These are phyloP conservation scores for Apiospora phragmitis DNA, from an alignment of 2,329 filamentous ascomycete species.

Conservation along the genomic window DNA sequence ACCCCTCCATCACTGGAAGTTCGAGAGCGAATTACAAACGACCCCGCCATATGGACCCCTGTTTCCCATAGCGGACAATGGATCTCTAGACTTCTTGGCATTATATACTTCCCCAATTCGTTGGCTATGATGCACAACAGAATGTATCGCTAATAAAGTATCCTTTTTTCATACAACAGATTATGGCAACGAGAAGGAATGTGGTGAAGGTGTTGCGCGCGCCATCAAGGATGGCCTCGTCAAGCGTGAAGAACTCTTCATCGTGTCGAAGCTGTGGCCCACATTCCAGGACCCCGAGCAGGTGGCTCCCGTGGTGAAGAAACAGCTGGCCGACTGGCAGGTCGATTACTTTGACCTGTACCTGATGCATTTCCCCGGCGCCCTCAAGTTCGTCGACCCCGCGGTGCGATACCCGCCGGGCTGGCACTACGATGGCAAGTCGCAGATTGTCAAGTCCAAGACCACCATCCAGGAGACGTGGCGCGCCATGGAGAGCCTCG, in stretches of 20 bases:
- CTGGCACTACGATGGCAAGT: slow-evolving; percentile 67
- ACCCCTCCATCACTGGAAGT: background rate
- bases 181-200: slow-evolving; percentile 81
- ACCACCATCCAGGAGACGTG: slow-evolving; percentile 80
- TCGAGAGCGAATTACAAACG: background rate
- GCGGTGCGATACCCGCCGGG: slow-evolving; percentile 76
- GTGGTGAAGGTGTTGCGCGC: slow-evolving; percentile 73
- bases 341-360: slow-evolving; percentile 90
- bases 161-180: slow-evolving; percentile 46
- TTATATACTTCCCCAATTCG: background rate
- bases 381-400: slow-evolving; percentile 83
- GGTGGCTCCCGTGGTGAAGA: slow-evolving; percentile 73
- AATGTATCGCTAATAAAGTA: background rate
- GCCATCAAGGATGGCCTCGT: slow-evolving; percentile 81
- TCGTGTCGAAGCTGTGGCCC: slow-evolving; percentile 93
- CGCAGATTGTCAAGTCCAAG: slow-evolving; percentile 63
- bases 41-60: background rate
- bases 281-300: slow-evolving; percentile 81
- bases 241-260: slow-evolving; percentile 84
- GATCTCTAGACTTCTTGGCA: background rate
- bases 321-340: slow-evolving; percentile 79
- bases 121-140: background rate
- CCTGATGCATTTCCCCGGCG: slow-evolving; percentile 86
- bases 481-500: slow-evolving; percentile 75
- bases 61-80: background rate